Base-by-base conservation (phyloP, 108 stramenopile species). In the Schizochytrium sp. region DNA sequence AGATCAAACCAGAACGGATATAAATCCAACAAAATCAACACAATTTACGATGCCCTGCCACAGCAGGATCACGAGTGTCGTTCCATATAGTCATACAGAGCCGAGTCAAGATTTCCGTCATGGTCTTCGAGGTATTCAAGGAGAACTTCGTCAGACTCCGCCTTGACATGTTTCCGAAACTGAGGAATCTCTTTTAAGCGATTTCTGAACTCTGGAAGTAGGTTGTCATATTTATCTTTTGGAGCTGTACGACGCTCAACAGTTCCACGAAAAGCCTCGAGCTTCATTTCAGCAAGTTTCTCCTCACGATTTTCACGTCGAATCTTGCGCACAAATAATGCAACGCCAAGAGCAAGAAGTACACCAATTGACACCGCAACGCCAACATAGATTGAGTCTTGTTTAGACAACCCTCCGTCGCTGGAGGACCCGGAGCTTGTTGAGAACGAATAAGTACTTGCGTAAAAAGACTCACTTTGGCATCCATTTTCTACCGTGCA, bases 401-500 rank as follows among this genome's bases (percentile, higher is more conserved):
- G 28, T n/a, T 55, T 3, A 53, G 50, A 13, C 76, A 53, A 83
- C 50, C 76, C 55, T 83, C 50, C 76, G 15, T 47, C 10, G 17
- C 17, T 12, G 50, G 8, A 10, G 47, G 40, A 38, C 28, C n/a
- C 45, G n/a, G 53, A 55, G 13, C 19, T 60, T 60, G 76, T 53
- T 10, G 19, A 17, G 28, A 83, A 83, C 4, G 7, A 38, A 15
- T 69, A 69, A 15, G 49, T 83, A 15, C 12, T 38, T 13, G 76
- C 76, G 55, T 38, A 83, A 40, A 47, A 83, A 0, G 45, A 13
- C 76, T 17, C 19, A 47, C n/a, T n/a, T 28, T 83, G 76, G 40
- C 76, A 83, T 38, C 76, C 76, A 53, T 46, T 55, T 3, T 83
- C 76, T 28, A 55, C 76, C 2, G 76, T 83, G 3, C 76, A 83